Percentiles rank a stretch among this genome's conserved stretches.
Evolutionary conservation across 2,329 filamentous ascomycete genomes (phyloP).

Genomic region (Exophiala viscosa): DNA sequence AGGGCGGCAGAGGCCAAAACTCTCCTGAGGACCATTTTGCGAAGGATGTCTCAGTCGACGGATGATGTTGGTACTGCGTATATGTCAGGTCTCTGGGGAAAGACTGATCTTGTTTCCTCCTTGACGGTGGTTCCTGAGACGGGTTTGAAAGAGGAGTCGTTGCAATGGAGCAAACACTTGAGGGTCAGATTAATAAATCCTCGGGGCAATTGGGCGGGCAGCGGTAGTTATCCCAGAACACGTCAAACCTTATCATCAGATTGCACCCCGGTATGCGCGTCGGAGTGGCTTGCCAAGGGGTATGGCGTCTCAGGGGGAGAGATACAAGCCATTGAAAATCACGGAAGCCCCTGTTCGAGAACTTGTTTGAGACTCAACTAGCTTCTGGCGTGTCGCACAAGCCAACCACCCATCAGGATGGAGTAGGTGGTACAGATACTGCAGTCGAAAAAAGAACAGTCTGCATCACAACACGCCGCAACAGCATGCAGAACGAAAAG

Average conservation of each 20-base stretch:
- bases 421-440: not conserved
- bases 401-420: not conserved
- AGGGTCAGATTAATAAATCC: not conserved
- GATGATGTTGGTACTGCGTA: not conserved
- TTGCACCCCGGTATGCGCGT: constrained; percentile 15
- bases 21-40: constrained; percentile 13
- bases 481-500: too few relatives aligned
- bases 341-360: not conserved
- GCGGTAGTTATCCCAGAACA: not conserved
- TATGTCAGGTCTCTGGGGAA: not conserved
- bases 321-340: not conserved
- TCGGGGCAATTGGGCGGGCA: not conserved
- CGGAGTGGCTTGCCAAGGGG: constrained; percentile 21
- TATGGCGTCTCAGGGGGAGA: not conserved
- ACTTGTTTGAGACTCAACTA: not conserved
- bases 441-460: not conserved
- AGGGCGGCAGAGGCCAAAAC: constrained; percentile 17
- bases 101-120: not conserved
- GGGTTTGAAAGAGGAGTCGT: not conserved
- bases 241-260: constrained; percentile 13
- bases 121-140: too few relatives aligned
- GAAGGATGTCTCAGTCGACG: not conserved
- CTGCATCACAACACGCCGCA: too few relatives aligned
- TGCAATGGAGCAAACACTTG: too few relatives aligned
- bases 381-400: not conserved